These are phyloP conservation scores for Fomitiporia mediterranea DNA, from an alignment of 1,284 basidiomycete species.

Conservation along the genomic window DNA sequence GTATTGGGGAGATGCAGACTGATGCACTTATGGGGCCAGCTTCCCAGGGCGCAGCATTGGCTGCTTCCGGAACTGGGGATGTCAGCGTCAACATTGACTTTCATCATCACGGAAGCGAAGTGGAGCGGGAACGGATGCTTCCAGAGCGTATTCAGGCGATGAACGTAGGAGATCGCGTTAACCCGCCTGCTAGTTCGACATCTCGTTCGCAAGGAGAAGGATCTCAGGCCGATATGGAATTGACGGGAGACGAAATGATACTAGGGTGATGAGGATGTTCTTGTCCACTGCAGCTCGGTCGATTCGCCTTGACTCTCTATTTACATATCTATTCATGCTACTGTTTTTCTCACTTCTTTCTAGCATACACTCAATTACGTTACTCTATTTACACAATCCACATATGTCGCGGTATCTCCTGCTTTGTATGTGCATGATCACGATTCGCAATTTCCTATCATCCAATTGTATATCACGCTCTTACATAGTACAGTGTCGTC, in stretches of 20 bases:
- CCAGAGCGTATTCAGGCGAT: constrained; percentile 13
- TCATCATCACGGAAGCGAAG: neutral
- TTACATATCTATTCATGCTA: neutral
- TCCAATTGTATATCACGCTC: constrained; percentile 1
- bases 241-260: constrained; percentile 3
- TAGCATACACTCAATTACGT: neutral
- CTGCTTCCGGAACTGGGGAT: neutral
- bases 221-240: neutral
- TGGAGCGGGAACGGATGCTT: neutral
- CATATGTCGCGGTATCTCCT: neutral
- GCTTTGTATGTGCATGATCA: neutral
- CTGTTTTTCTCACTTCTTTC: neutral
- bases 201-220: neutral
- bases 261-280: neutral
- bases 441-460: neutral
- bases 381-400: neutral
- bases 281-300: neutral
- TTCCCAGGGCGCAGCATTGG: neutral
- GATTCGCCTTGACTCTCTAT: neutral
- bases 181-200: neutral
- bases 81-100: neutral
- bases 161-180: constrained; percentile 6
- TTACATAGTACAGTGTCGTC: constrained; percentile 1
- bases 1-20: constrained; percentile 1
- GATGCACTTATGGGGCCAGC: neutral